Conservation (phyloP, 805 yeast species). For the Saturnispora dispora region DNA sequence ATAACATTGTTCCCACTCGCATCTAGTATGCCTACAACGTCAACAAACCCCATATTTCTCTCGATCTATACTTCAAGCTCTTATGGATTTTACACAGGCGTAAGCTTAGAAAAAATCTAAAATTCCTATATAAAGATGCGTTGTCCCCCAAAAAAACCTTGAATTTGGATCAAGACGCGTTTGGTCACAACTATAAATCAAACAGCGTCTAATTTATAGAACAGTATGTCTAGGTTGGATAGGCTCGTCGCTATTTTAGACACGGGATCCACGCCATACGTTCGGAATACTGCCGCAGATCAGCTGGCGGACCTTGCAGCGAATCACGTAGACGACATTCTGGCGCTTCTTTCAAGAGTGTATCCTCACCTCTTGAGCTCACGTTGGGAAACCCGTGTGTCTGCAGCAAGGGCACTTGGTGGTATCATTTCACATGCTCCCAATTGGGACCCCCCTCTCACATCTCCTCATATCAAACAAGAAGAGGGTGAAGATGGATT, state of each 20-base stretch:
- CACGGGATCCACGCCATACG: constrained; percentile 90
- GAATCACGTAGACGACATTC: constrained; percentile 88
- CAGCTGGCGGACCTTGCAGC: constrained; percentile 91
- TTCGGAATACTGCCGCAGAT: constrained; percentile 93
- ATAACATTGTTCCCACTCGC: neutral
- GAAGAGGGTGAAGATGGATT: constrained; percentile 12
- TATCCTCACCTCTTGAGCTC: constrained; percentile 76
- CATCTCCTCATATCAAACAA: constrained; percentile 14
- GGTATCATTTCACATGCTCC: constrained; percentile 76
- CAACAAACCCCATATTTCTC: neutral
- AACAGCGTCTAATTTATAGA: neutral
- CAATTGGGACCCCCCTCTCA: constrained; percentile 64
- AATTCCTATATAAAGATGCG: neutral
- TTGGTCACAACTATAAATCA: neutral
- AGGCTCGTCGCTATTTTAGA: constrained; percentile 47
- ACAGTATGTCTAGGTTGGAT: constrained; percentile 29
- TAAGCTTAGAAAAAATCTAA: neutral
- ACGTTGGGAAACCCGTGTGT: constrained; percentile 93
- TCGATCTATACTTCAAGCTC: neutral
- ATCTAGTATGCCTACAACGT: neutral
- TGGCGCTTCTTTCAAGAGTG: constrained; percentile 75
- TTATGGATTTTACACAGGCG: too few species aligned
- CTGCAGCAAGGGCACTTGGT: constrained; percentile 93
- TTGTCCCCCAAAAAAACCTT: neutral
- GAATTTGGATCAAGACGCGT: neutral